Percentiles rank a stretch among this genome's conserved stretches.
phyloP scores from a whole-genome alignment of 208 protist genomes.

The Lotmaria passim region DNA sequence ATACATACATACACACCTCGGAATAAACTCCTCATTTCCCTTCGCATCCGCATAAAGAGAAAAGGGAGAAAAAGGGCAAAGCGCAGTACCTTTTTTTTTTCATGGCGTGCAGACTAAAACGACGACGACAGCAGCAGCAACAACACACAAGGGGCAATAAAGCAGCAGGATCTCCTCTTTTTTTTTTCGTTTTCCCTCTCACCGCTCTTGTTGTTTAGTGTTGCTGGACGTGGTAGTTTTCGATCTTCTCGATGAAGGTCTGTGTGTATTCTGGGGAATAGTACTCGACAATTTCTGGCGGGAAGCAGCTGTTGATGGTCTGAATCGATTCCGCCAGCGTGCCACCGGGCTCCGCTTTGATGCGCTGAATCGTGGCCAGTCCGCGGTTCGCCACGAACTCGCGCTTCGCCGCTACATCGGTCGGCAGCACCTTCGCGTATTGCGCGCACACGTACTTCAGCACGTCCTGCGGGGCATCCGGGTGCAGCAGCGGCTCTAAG shows the following conservation, averaged over 20 bases:
- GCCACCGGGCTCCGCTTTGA: constrained; percentile 94
- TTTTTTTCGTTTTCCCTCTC: background rate
- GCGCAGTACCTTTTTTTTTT: background rate
- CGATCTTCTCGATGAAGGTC: constrained; percentile 96
- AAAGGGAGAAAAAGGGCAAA: background rate
- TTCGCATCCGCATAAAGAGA: background rate
- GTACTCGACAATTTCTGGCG: constrained; percentile 98
- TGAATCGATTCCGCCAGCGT: constrained; percentile 96
- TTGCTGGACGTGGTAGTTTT: constrained; percentile 91
- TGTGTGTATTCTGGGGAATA: constrained; percentile 97
- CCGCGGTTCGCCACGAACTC: constrained; percentile 96
- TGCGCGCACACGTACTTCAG: constrained; percentile 98
- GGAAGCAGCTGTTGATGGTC: constrained; percentile 98
- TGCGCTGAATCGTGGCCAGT: constrained; percentile 95
- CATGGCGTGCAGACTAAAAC: background rate
- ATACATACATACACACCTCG: too few relatives aligned
- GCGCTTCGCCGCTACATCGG: constrained; percentile 96
- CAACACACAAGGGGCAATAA: too few relatives aligned
- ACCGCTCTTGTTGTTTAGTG: constrained; percentile 35
- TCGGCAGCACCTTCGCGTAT: constrained; percentile 98
- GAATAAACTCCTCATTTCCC: too few relatives aligned
- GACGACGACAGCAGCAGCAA: too few relatives aligned
- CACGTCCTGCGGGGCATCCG: constrained; percentile 94
- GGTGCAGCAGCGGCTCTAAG: constrained; percentile 96
- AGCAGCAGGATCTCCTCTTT: background rate